Evolutionary conservation across 2,329 filamentous ascomycete genomes (phyloP), one percentile per base, ranked within the genome.

Genomic region (Helotiales sp.): DNA sequence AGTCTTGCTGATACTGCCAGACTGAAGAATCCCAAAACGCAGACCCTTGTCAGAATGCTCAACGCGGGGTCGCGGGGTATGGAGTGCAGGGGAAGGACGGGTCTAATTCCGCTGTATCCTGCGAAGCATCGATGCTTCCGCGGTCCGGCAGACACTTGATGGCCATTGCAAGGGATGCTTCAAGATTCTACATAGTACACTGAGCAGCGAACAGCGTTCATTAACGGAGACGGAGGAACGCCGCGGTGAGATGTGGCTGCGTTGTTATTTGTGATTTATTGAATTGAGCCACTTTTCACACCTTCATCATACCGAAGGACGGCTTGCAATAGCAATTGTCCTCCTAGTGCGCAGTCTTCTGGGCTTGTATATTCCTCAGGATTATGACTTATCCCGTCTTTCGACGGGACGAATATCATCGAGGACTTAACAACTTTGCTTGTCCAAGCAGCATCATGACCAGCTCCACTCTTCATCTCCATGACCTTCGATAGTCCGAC

Each of bases 391-490:
- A 88, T 72, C 2, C 84, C 85, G 65, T 85, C 79, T 63, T 77
- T 80, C 55, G 81, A 86, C 2, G 84, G 83, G 12, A 87, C 81
- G 64, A 88, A 88, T 29, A 87, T 83, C 85, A 88, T 88, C 42
- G 80, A 79, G 1, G 84, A 85, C 42, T 62, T 63, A 4, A 63
- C 62, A 25, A 64, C 60, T 13, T 64, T 68, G 24, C 52, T 60
- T 2, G 59, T 59, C 60, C 58, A 64, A 5, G 64, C 64, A 30
- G 61, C 60, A 61, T 68, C 65, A 56, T 68, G 66, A 0, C 66
- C 66, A 24, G 66, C 66, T 15, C 60, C 60, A 19, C 62, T 65
- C 50, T 63, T 69, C 61, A 67, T 66, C 13, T 69, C 62, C 62
- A 67, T 66, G 5, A 65, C 60, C 36, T 63, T 55, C 3, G 57